A percentile compares a stretch with the other conserved stretches of the same genome.
Evolutionary conservation across 2,329 filamentous ascomycete genomes (phyloP).

Genomic region (Fusarium decemcellulare): DNA sequence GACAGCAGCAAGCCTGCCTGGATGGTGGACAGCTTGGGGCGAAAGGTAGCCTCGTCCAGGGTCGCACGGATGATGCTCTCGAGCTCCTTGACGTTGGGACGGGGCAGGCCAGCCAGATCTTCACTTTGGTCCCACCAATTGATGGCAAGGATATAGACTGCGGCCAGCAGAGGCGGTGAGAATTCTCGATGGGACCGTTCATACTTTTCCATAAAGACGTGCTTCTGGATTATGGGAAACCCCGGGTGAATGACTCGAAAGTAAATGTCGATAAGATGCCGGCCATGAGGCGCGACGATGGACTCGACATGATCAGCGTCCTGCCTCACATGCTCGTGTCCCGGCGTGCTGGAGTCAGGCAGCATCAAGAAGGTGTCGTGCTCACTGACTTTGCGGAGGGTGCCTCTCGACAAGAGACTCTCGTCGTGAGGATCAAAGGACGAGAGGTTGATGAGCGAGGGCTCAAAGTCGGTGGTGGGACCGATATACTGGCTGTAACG

Average conservation of each 20-base stretch:
- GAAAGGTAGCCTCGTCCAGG: conserved; percentile 82
- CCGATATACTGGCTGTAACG: conserved; percentile 89
- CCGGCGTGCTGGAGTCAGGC: conserved; percentile 79
- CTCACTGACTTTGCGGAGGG: conserved; percentile 82
- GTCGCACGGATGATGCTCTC: conserved; percentile 82
- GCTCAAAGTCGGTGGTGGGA: conserved; percentile 86
- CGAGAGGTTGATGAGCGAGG: conserved; percentile 85
- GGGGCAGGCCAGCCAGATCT: conserved; percentile 73
- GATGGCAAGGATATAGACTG: conserved; percentile 87
- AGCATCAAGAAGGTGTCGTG: conserved; percentile 86
- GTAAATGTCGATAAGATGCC: conserved; percentile 83
- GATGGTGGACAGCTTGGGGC: conserved; percentile 85
- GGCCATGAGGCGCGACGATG: conserved; percentile 83
- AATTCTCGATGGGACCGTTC: conserved; percentile 80
- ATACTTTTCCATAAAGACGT: conserved; percentile 85
- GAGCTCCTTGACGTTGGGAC: conserved; percentile 80
- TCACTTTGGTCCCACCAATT: conserved; percentile 89
- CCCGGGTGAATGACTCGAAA: conserved; percentile 85
- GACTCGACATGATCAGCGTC: conserved; percentile 82
- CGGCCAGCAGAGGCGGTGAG: conserved; percentile 81
- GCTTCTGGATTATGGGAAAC: conserved; percentile 87
- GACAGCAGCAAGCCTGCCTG: conserved; percentile 83
- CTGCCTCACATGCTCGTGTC: conserved; percentile 77
- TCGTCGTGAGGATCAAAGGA: conserved; percentile 87
- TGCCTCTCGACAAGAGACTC: conserved; percentile 78